phyloP scores from a whole-genome alignment of 768 basidiomycete genomes.

The Termitomyces sp. region DNA sequence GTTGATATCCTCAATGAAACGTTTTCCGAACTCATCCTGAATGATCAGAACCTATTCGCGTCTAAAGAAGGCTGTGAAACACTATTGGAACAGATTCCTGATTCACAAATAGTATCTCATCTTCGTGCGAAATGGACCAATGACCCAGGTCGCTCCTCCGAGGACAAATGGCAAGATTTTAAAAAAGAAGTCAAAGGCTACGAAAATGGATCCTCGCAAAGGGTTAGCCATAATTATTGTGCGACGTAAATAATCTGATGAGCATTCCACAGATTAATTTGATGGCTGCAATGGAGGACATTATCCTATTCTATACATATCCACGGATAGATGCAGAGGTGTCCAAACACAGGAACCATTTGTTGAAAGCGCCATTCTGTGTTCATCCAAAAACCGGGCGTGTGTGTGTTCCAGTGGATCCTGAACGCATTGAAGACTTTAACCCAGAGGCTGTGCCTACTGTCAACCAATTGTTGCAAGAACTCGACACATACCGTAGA shows the following conservation, averaged over 20 bases:
- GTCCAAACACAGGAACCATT: conserved; percentile 94
- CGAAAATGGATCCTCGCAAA: conserved; percentile 23
- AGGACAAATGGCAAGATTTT: conserved; percentile 72
- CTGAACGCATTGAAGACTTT: conserved; percentile 68
- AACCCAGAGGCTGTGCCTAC: conserved; percentile 87
- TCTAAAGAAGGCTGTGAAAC: conserved; percentile 67
- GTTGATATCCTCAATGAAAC: conserved; percentile 42
- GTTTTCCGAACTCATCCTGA: conserved; percentile 67
- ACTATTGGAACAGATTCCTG: conserved; percentile 72
- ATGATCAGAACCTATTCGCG: conserved; percentile 82
- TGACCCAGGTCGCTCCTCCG: conserved; percentile 49
- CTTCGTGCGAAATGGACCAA: conserved; percentile 59
- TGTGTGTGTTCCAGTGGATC: conserved; percentile 91
- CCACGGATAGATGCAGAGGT: conserved; percentile 96
- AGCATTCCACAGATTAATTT: conserved; percentile 24
- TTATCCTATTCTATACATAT: conserved; percentile 91
- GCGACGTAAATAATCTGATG: background rate
- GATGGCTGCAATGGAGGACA: conserved; percentile 68
- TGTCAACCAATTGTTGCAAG: conserved; percentile 72
- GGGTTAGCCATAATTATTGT: conserved; percentile 25
- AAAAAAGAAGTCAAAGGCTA: conserved; percentile 30
- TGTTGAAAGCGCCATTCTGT: conserved; percentile 97
- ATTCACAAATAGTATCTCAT: conserved; percentile 39
- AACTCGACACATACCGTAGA: conserved; percentile 52
- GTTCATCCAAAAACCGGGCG: conserved; percentile 95